Evolutionary conservation across 208 protist species (phyloP), one percentile per base, ranked within the genome.

Genomic region (Trichomonas vaginalis): DNA sequence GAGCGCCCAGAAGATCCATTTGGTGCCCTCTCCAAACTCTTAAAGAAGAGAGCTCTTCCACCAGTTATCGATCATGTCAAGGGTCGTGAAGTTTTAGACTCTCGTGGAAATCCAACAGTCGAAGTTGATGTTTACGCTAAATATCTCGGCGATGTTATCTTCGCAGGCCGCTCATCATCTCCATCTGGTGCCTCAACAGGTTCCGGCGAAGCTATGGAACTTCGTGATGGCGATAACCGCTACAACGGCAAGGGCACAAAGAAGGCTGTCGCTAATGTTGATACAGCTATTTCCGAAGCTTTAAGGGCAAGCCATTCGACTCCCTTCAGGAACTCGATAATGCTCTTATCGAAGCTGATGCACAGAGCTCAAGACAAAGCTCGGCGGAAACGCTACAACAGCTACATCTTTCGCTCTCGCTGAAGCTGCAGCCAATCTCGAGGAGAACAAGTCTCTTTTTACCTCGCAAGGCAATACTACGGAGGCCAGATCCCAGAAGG

Each of bases 181-280:
- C 99, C 99, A 56, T 99, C 98, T 39, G 99, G 99, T 96, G 99
- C 99, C 3, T 99, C 99, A 35, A 99, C 99, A 46, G 99, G 99
- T 96, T 97, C 98, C 46, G 98, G 99, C 96, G 99, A 99, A 96
- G 97, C 96, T 39, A 98, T 97, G 95, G 98, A 99, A 97, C 97
- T 99, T 47, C 98, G 99, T 96, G 99, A 99, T 96, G 98, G 97
- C 90, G 98, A 98, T 97, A 88, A 88, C 32, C 96, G 97, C 80
- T 99, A 99, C 97, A 90, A 98, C 37, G 99, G 99, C 96, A 99
- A 99, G 97, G 99, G 98, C 92, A 99, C 95, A 95, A 42, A 86
- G 47, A 98, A 98, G 95, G 99, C 99, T n/a, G 98, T 99, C 37
- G 96, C 97, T 40, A 99, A 99, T 97, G 98, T 99, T 47, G 99